phyloP scores from a whole-genome alignment of 148 eudicot genomes.

The Simmondsia chinensis region DNA sequence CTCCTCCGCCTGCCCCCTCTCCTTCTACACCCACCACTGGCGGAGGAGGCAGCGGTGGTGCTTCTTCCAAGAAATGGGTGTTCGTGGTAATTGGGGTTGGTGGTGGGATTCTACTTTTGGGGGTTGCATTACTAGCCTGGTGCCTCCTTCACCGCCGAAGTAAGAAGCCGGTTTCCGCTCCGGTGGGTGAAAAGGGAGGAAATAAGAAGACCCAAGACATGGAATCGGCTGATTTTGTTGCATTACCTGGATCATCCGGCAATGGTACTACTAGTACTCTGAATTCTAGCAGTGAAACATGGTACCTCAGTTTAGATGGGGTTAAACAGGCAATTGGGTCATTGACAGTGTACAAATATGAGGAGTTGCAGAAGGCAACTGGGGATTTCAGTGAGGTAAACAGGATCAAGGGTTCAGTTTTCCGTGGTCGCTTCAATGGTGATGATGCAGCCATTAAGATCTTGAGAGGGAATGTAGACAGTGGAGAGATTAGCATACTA shows the following conservation, averaged over 20 bases:
- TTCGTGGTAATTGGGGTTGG: slow-evolving; percentile 46
- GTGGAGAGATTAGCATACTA: slow-evolving; percentile 46
- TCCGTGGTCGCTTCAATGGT: slow-evolving; percentile 48
- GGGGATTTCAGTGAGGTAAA: slow-evolving; percentile 35
- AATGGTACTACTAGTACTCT: slow-evolving; percentile 9
- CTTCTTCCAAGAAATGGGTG: slow-evolving; percentile 41
- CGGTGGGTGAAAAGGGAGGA: slow-evolving; percentile 4
- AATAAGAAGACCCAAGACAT: slow-evolving; percentile 4
- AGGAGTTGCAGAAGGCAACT: slow-evolving; percentile 49
- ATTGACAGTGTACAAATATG: slow-evolving; percentile 43
- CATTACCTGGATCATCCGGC: slow-evolving; percentile 13
- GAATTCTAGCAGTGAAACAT: slow-evolving; percentile 19
- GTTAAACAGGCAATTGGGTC: slow-evolving; percentile 44
- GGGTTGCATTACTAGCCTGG: slow-evolving; percentile 17
- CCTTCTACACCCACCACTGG: slow-evolving; percentile 14
- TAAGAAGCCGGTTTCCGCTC: slow-evolving; percentile 1
- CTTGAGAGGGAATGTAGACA: slow-evolving; percentile 53
- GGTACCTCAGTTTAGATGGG: slow-evolving; percentile 39
- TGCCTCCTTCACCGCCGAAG: slow-evolving; percentile 16
- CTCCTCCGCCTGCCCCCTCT: slow-evolving; percentile 22
- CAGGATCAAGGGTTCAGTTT: slow-evolving; percentile 54
- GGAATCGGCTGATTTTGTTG: slow-evolving; percentile 9
- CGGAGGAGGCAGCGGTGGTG: slow-evolving; percentile 5
- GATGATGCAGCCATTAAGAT: slow-evolving; percentile 60
- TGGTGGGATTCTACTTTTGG: slow-evolving; percentile 23